phyloP scores from a whole-genome alignment of 331 rosid genomes.

The Dryas integrifolia region DNA sequence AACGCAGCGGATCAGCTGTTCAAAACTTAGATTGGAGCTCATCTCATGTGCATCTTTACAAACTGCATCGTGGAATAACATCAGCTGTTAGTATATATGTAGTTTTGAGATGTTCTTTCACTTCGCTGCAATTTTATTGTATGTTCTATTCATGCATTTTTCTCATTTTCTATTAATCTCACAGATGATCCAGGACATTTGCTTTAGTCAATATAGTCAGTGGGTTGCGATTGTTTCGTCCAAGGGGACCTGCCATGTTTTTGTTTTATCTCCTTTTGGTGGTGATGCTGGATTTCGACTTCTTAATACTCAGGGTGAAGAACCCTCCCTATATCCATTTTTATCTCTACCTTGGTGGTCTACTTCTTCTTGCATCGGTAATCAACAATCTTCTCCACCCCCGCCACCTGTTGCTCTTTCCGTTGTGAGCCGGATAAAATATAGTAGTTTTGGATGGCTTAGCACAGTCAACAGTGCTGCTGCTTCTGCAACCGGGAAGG shows the following conservation, averaged over 20 bases:
- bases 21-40: conserved; percentile 56
- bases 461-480: conserved; percentile 55
- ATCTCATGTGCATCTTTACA: conserved; percentile 85
- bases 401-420: conserved; percentile 73
- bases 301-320: conserved; percentile 57
- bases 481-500: conserved; percentile 68
- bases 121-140: conserved; percentile 14
- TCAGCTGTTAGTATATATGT: conserved; percentile 74
- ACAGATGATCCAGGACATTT: conserved; percentile 92
- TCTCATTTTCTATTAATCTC: conserved; percentile 16
- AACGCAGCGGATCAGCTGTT: conserved; percentile 54
- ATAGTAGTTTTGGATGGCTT: conserved; percentile 94
- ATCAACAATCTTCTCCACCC: conserved; percentile 67
- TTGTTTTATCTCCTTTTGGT: conserved; percentile 82
- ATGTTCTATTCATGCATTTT: conserved; percentile 14
- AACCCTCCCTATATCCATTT: conserved; percentile 62
- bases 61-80: conserved; percentile 86
- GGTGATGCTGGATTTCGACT: conserved; percentile 78
- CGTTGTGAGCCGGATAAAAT: conserved; percentile 84
- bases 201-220: conserved; percentile 83
- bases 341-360: conserved; percentile 88
- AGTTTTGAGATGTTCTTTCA: conserved; percentile 18
- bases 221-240: conserved; percentile 94
- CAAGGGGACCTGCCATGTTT: conserved; percentile 87
- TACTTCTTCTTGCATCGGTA: conserved; percentile 43